A percentile compares a stretch with the other conserved stretches of the same genome.
Evolutionary conservation across 2,329 filamentous ascomycete genomes (phyloP).

Genomic region (Lachnellula hyalina): DNA sequence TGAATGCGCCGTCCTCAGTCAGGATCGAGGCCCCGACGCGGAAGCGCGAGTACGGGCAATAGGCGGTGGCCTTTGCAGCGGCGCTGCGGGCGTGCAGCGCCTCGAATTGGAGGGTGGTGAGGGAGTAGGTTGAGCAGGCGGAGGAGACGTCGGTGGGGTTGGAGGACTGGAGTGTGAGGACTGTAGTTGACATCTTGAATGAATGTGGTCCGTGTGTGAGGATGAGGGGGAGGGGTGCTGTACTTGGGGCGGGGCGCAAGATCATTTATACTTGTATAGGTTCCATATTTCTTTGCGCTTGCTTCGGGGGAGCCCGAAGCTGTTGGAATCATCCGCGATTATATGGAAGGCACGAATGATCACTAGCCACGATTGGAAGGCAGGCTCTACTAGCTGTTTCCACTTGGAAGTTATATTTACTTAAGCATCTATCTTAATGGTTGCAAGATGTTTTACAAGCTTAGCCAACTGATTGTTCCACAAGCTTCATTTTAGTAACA

Average conservation of each 20-base stretch:
- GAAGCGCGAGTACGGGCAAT: conserved; percentile 69
- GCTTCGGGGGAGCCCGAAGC: no score
- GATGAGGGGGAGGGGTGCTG: not conserved
- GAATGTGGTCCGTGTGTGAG: not conserved
- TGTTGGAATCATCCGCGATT: no score
- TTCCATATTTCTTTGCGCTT: no score
- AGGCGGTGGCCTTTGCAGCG: conserved; percentile 71
- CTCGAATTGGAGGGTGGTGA: conserved; percentile 60
- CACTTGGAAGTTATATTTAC: no score
- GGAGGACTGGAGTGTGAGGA: conserved; percentile 23
- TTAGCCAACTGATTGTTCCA: no score
- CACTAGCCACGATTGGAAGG: no score
- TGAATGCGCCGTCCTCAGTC: conserved; percentile 42
- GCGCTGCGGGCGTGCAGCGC: conserved; percentile 62
- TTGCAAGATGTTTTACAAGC: no score
- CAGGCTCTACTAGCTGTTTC: no score
- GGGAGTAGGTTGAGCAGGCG: conserved; percentile 38
- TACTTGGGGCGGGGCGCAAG: not conserved
- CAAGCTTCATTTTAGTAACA: no score
- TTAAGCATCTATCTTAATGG: no score
- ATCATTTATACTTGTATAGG: no score
- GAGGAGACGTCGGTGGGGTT: conserved; percentile 25
- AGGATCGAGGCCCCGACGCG: conserved; percentile 82
- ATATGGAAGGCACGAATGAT: no score
- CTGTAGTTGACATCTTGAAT: conserved; percentile 20